phyloP scores from a whole-genome alignment of 2,329 filamentous ascomycete genomes.

The Talaromyces amestolkiae region DNA sequence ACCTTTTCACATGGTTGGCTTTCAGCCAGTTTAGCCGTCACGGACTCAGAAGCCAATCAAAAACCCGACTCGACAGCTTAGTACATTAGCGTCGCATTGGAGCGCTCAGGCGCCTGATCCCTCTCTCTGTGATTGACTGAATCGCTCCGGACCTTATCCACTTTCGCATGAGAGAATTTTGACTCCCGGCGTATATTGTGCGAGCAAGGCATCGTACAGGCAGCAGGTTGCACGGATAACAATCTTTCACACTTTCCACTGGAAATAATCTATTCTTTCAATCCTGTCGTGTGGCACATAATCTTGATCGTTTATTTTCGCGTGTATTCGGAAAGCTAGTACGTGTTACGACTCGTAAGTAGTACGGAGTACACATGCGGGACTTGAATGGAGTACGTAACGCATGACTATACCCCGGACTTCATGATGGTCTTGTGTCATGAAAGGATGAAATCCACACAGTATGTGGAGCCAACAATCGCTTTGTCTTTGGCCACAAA shows the following conservation, averaged over 20 bases:
- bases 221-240: neutral
- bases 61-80: neutral
- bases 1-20: conserved; percentile 2
- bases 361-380: neutral
- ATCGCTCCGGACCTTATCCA: neutral
- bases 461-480: neutral
- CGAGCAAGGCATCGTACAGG: neutral
- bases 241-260: neutral
- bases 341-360: neutral
- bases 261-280: neutral
- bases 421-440: neutral
- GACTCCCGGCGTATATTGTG: neutral
- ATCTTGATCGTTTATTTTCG: neutral
- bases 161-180: conserved; percentile 6
- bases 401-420: conserved; percentile 4
- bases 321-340: conserved; percentile 4
- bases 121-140: neutral
- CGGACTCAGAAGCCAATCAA: conserved; percentile 4
- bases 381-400: neutral
- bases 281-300: neutral
- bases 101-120: conserved; percentile 1
- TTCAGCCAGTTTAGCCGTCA: neutral
- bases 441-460: no score
- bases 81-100: neutral
- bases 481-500: neutral